Base-by-base conservation (phyloP, 768 basidiomycete genomes). In the Tephrocybe sp. region DNA sequence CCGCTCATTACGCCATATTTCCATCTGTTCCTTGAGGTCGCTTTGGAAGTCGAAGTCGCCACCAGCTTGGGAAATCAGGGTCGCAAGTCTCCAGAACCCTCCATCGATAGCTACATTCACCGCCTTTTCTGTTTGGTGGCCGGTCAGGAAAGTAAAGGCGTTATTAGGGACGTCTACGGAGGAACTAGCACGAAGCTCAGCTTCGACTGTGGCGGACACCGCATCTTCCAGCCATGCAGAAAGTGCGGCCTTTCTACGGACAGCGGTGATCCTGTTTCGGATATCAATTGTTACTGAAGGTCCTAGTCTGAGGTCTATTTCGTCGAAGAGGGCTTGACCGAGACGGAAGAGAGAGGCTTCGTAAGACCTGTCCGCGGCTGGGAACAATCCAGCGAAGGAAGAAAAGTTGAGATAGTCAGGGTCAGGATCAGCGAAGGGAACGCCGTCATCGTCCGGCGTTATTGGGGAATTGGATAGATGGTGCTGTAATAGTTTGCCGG, bases 341-440 rank as follows among this genome's bases (percentile, higher is more conserved):
- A 98, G 83, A n/a, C 88, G 85, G 74, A 94, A 98, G 32, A 98
- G 67, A 7, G 78, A 78, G 0, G 93, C 89, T 60, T 93, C 88
- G 56, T 81, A 81, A 0, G 88, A 82, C 6, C 74, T 73, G 58
- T 96, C 90, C 20, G 83, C 81, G 4, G 81, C 68, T 5, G 85
- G 78, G 66, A 93, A 92, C 18, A 91, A 71, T 8, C 80, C 68
- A 4, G 79, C 75, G 62, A 95, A 93, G 5, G 92, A 88, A 3
- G 81, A 76, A 67, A 98, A 98, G 33, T 83, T 78, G 18, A 97
- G 79, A 12, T 76, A 64, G 9, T 75, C 62, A 7, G 71, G 58
- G 11, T 81, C 79, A 0, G 87, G 88, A 50, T 76, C 75, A 8
- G 90, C 85, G 48, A 83, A 81, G 9, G 91, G 90, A 49, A 87